Evolutionary conservation across 108 stramenopile species (phyloP), one percentile per base, ranked within the genome.

Genomic region (Nannochloropsis oceanica): DNA sequence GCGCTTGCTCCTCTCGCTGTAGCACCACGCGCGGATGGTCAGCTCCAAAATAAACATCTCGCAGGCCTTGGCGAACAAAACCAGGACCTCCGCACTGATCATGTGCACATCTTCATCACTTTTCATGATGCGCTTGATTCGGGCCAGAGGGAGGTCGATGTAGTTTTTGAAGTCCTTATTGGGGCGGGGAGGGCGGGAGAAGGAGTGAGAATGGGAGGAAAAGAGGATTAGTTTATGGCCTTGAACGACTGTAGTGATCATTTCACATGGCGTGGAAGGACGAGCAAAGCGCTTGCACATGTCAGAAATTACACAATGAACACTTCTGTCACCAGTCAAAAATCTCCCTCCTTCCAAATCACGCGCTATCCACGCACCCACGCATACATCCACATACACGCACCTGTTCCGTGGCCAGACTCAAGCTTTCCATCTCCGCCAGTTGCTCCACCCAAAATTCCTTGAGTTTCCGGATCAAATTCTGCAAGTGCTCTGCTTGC

Each of bases 41-140:
- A 99, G 92, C 92, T 99, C 98, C 80, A 97, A 92, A 87, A 99
- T 97, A 86, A 99, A 99, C 85, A 99, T 90, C 89, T 99, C 98
- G 87, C 96, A 97, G 0, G 98, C 98, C 92, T 98, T 97, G 34
- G 98, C 98, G 92, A 99, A 97, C 44, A 99, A 85, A 12, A 99
- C 96, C 9, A 97, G 98, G 0, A 97, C 98, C 92, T 99, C 98
- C 11, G 98, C 98, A 26, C 94, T 94, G 43, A 90, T 90, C 91
- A 90, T 90, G 44, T 90, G 43, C 79, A 91, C 89, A 44, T 89
- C 88, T 84, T 99, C 97, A 89, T 99, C 97, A 59, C 92, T 93
- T 91, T 99, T 98, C 98, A 99, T 99, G 85, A 99, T 99, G 43
- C 98, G 93, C 90, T 99, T 99, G 92, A 99, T 99, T 13, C 98